Evolutionary conservation across 495 filamentous ascomycete species (phyloP).

Genomic region (Aspergillus heteromorphus): DNA sequence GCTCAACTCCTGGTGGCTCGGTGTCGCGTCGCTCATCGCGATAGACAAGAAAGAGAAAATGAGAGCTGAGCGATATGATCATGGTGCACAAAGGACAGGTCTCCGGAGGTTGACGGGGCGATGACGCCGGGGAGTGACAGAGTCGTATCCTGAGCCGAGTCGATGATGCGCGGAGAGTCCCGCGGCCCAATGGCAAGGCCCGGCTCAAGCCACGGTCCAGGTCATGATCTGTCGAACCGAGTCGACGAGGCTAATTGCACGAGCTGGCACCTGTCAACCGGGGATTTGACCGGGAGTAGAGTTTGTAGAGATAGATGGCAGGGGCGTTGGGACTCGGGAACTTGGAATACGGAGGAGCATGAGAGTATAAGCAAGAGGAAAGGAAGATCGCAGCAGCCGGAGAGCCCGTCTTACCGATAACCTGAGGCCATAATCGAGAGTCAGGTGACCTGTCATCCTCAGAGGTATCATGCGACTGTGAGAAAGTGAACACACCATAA

Average conservation of each 20-base stretch:
- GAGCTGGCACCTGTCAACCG: not conserved
- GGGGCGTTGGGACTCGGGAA: no score
- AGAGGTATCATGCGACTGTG: no score
- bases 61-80: not conserved
- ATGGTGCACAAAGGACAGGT: not conserved
- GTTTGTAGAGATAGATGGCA: not conserved
- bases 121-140: conserved; percentile 1
- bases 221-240: not conserved
- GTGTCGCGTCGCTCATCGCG: not conserved
- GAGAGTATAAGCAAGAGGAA: no score
- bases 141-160: conserved; percentile 13
- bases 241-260: not conserved
- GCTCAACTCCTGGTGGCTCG: not conserved
- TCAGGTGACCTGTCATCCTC: no score
- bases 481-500: no score
- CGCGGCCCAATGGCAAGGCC: conserved; percentile 7
- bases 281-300: not conserved
- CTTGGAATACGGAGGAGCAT: no score
- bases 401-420: no score
- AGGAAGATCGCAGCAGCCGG: no score
- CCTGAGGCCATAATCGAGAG: no score
- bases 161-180: conserved; percentile 15
- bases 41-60: not conserved
- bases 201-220: not conserved
- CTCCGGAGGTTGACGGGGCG: conserved; percentile 2